Base-by-base conservation (phyloP, 805 yeast genomes). In the Limtongia smithiae region DNA sequence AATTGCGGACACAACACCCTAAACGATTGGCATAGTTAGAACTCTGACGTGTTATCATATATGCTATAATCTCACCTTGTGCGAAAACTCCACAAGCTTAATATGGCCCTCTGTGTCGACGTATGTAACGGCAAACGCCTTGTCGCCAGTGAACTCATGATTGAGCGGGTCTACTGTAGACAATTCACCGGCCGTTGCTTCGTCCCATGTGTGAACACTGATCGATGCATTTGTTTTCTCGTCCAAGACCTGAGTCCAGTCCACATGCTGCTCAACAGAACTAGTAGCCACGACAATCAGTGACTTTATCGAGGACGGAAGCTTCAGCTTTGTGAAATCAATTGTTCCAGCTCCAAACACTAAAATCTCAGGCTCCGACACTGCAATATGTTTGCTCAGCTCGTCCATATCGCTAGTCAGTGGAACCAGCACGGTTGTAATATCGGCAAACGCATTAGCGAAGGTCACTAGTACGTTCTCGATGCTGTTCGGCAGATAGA, bases 1-100 rank as follows among this genome's bases (percentile, higher is more conserved):
- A 8, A 70, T 55, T 1, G 71, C 65, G 1, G 66, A 54, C 5
- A 69, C 68, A 15, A 70, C 51, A 33, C 60, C 59, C 31, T 48
- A 22, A 6, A 15, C 14, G n/a, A n/a, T n/a, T n/a, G n/a, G n/a
- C n/a, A n/a, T n/a, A n/a, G n/a, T n/a, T n/a, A n/a, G n/a, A n/a
- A n/a, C n/a, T n/a, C n/a, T n/a, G n/a, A n/a, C 11, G 15, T 7
- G 17, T 7, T 12, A 33, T 8, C 8, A 33, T 12, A 33, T 33
- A 7, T 14, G 8, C 17, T 18, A 17, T 7, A 25, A 6, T 25
- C 28, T 18, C 12, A 38, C 42, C 14, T 7, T 12, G 42, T 33
- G 37, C 9, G 37, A 17, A 33, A 33, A 33, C 37, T 33, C 37
- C 9, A 11, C 21, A 33, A 11, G 6, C 21, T 33, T 33, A 9